A percentile compares a stretch with the other conserved stretches of the same genome.
phyloP scores from a whole-genome alignment of 1,284 basidiomycete genomes.

The Trichosporon sp. region DNA sequence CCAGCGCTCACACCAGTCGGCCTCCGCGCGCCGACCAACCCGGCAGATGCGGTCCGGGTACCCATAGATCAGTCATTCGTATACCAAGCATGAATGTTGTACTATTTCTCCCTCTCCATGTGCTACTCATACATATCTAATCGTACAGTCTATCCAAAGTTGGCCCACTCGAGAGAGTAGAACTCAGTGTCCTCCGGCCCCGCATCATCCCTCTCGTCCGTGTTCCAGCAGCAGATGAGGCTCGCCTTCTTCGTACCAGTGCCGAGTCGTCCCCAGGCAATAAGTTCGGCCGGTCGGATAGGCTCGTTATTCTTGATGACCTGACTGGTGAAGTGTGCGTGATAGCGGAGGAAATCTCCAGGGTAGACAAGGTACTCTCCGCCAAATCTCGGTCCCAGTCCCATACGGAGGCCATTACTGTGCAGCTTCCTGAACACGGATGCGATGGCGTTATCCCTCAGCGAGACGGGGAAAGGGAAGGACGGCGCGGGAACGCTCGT shows the following conservation, averaged over 20 bases:
- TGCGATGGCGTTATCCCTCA: slow-evolving; percentile 31
- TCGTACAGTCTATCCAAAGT: slow-evolving; percentile 60
- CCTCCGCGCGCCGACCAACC: no score
- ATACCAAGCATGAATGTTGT: slow-evolving; percentile 2
- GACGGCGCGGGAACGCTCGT: slow-evolving; percentile 14
- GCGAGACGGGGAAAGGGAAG: slow-evolving; percentile 29
- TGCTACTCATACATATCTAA: background rate
- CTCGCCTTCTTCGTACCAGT: slow-evolving; percentile 98
- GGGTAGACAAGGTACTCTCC: slow-evolving; percentile 96
- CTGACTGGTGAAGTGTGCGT: slow-evolving; percentile 89
- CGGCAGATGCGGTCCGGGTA: no score
- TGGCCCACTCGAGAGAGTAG: slow-evolving; percentile 84
- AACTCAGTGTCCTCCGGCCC: slow-evolving; percentile 55
- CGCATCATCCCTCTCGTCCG: slow-evolving; percentile 33
- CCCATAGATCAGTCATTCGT: slow-evolving; percentile 1
- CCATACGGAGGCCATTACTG: slow-evolving; percentile 50
- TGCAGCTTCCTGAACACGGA: slow-evolving; percentile 32
- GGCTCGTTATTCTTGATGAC: slow-evolving; percentile 60
- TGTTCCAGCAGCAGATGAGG: slow-evolving; percentile 80
- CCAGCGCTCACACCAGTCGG: no score
- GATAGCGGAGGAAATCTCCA: slow-evolving; percentile 91
- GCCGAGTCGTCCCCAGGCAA: slow-evolving; percentile 89
- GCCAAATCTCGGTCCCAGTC: slow-evolving; percentile 66
- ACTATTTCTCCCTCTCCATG: background rate
- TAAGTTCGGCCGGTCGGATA: slow-evolving; percentile 80